phyloP scores from a whole-genome alignment of 2,329 filamentous ascomycete genomes.

The Trichoderma lentiforme region DNA sequence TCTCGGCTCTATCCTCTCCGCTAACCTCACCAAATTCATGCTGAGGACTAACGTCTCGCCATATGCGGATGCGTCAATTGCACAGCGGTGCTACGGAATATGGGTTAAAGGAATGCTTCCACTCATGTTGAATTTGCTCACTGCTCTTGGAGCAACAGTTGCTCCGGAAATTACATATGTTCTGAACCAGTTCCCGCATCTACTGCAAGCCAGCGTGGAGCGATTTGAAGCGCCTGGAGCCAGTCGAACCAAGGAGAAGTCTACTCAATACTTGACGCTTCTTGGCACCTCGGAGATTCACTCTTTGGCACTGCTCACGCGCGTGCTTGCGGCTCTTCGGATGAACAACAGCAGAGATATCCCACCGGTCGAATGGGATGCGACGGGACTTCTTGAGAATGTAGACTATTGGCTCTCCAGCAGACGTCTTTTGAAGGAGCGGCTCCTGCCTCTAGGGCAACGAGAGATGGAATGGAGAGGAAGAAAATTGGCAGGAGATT shows the following conservation, averaged over 20 bases:
- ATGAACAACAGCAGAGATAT: constrained; percentile 69
- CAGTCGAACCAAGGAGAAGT: constrained; percentile 48
- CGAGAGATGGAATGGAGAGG: constrained; percentile 64
- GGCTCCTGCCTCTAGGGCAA: constrained; percentile 69
- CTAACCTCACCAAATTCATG: constrained; percentile 75
- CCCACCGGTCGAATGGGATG: constrained; percentile 72
- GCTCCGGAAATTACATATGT: constrained; percentile 83
- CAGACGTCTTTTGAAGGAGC: constrained; percentile 64
- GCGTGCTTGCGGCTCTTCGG: constrained; percentile 66
- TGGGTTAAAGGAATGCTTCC: constrained; percentile 89
- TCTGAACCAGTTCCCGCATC: constrained; percentile 81
- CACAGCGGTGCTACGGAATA: constrained; percentile 76
- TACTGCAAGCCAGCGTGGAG: constrained; percentile 69
- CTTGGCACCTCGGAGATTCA: constrained; percentile 74
- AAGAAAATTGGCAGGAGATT: constrained; percentile 38
- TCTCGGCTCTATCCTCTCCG: constrained; percentile 72
- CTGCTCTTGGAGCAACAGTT: constrained; percentile 74
- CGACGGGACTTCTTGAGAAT: constrained; percentile 69
- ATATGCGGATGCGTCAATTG: constrained; percentile 67
- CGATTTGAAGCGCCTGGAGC: constrained; percentile 63
- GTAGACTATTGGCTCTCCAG: constrained; percentile 77
- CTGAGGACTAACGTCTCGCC: constrained; percentile 69
- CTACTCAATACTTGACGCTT: constrained; percentile 66
- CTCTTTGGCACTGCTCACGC: constrained; percentile 70
- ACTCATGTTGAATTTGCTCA: constrained; percentile 81